Conservation (phyloP, 1,284 basidiomycete genomes). For the Vanrija pseudolonga region DNA sequence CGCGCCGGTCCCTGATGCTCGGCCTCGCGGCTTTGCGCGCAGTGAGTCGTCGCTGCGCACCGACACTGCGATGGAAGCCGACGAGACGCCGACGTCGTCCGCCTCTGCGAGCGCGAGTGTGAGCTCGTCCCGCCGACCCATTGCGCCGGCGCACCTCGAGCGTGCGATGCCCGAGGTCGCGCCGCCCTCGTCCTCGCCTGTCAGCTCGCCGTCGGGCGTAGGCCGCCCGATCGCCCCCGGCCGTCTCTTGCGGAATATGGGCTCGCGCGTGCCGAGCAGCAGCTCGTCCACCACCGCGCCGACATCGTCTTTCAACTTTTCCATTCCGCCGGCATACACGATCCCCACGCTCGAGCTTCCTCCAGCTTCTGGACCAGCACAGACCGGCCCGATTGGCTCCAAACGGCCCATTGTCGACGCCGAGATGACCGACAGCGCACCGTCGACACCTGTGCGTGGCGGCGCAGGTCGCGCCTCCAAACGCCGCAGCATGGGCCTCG, state of each 20-base stretch:
- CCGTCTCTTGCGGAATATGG: neutral
- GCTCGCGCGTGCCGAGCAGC: neutral
- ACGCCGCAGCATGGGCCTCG: constrained; percentile 7
- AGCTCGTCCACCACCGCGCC: neutral
- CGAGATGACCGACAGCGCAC: constrained; percentile 11
- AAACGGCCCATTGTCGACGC: constrained; percentile 19
- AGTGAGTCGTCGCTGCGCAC: constrained; percentile 4
- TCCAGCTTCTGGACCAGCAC: constrained; percentile 3
- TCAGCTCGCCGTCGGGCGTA: neutral
- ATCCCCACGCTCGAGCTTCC: constrained; percentile 6
- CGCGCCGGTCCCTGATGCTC: constrained; percentile 14
- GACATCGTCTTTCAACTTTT: constrained; percentile 16
- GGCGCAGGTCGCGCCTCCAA: constrained; percentile 6
- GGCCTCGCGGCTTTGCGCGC: constrained; percentile 1
- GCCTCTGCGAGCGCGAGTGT: neutral
- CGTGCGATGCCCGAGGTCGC: constrained; percentile 1
- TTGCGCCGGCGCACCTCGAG: constrained; percentile 1
- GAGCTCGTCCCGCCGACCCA: neutral
- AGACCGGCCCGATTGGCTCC: constrained; percentile 10
- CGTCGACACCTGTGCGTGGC: constrained; percentile 6
- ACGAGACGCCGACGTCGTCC: neutral
- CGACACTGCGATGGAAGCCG: constrained; percentile 8
- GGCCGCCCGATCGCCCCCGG: neutral
- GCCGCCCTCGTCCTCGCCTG: constrained; percentile 7
- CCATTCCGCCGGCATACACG: constrained; percentile 4